Percentiles rank a stretch among this genome's conserved stretches.
Evolutionary conservation across 1,284 basidiomycete genomes (phyloP).

Genomic region (Phaffia rhodozyma): DNA sequence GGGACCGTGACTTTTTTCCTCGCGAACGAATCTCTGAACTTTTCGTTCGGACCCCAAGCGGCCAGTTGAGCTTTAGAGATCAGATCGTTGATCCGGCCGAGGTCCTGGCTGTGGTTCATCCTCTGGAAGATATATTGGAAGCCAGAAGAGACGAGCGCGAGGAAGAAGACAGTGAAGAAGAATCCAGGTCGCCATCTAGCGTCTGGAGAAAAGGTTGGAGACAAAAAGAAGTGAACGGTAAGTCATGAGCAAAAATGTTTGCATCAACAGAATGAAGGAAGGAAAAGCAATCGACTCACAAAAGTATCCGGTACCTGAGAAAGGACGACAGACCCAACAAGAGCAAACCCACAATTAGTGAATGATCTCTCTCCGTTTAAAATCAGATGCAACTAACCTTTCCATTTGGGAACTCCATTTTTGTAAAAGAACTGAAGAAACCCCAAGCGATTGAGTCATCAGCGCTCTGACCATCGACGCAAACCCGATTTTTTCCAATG

Average conservation of each 20-base stretch:
- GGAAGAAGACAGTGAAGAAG: constrained; percentile 59
- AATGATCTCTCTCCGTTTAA: background rate
- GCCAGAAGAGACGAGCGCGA: constrained; percentile 56
- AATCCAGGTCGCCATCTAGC: constrained; percentile 82
- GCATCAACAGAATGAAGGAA: background rate
- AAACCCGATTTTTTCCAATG: too few relatives aligned
- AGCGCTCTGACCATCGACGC: too few relatives aligned
- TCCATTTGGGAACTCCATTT: constrained; percentile 79
- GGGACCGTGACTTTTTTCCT: constrained; percentile 32
- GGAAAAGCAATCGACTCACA: background rate
- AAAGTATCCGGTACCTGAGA: constrained; percentile 24
- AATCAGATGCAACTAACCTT: constrained; percentile 37
- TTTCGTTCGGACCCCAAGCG: constrained; percentile 42
- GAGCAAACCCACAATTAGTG: background rate
- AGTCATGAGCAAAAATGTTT: too few relatives aligned
- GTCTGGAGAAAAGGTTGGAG: constrained; percentile 61
- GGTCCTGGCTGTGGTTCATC: constrained; percentile 62
- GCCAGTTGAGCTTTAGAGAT: constrained; percentile 49
- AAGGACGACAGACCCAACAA: background rate
- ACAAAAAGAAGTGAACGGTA: background rate
- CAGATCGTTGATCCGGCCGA: constrained; percentile 56
- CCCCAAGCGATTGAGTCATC: constrained; percentile 32
- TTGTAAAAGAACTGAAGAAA: constrained; percentile 78
- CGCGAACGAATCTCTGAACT: background rate
- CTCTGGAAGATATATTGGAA: constrained; percentile 67